Percentiles rank a stretch among this genome's conserved stretches.
Evolutionary conservation across 1,139 yeast genomes (phyloP).

Genomic region (Meyerozyma smithsonii): DNA sequence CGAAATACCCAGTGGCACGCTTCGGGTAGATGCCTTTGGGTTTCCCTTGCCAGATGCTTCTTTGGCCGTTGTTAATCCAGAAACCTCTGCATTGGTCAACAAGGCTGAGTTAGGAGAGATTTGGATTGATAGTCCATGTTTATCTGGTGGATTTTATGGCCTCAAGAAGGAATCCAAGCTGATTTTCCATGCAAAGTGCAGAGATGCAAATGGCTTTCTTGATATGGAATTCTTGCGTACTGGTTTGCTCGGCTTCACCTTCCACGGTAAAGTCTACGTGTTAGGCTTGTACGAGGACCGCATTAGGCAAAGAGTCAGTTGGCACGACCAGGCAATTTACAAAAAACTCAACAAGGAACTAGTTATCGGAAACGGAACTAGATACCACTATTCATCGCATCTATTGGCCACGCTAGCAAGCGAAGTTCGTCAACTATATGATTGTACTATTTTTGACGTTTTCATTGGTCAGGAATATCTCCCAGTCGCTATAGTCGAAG

Average conservation of each 20-base stretch:
- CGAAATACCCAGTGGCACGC: conserved; percentile 44
- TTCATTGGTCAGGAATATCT: conserved; percentile 79
- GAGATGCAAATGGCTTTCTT: conserved; percentile 61
- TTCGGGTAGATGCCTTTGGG: conserved; percentile 89
- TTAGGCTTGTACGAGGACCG: conserved; percentile 90
- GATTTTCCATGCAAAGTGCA: conserved; percentile 78
- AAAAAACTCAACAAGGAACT: conserved; percentile 28
- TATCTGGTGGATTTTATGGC: conserved; percentile 88
- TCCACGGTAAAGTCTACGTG: conserved; percentile 81
- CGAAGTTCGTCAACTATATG: conserved; percentile 77
- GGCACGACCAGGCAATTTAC: conserved; percentile 50
- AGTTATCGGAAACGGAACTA: conserved; percentile 34
- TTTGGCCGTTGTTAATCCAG: conserved; percentile 91
- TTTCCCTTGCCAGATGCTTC: conserved; percentile 93
- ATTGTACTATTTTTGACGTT: conserved; percentile 88
- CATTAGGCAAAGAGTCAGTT: conserved; percentile 67
- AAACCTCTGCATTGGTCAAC: conserved; percentile 62
- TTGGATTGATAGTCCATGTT: conserved; percentile 90
- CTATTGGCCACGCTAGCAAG: conserved; percentile 75
- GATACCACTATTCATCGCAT: conserved; percentile 84
- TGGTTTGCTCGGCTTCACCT: conserved; percentile 83
- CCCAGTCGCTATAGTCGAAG: conserved; percentile 84
- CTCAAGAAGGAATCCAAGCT: conserved; percentile 60
- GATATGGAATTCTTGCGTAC: conserved; percentile 85
- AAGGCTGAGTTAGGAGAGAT: conserved; percentile 90